phyloP scores from a whole-genome alignment of 2,329 filamentous ascomycete genomes.

The Penicillium sp. region DNA sequence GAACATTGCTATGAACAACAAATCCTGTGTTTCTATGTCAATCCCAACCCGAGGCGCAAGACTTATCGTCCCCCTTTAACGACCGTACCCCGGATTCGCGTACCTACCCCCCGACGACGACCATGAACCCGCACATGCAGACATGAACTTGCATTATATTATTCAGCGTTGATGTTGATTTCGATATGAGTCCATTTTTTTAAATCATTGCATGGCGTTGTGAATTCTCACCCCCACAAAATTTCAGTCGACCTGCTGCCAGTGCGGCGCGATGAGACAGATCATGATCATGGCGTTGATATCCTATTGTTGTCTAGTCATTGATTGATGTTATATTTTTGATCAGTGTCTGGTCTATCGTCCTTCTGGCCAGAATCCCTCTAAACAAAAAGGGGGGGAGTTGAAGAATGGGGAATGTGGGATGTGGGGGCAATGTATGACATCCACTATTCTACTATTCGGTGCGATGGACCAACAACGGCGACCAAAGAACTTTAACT shows the following conservation, averaged over 20 bases:
- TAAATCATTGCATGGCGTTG: not conserved
- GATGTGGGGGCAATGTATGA: not conserved
- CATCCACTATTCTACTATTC: constrained; percentile 4
- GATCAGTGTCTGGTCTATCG: not conserved
- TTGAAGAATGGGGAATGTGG: not conserved
- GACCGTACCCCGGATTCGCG: constrained; percentile 2
- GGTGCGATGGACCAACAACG: constrained; percentile 7
- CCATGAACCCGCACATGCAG: not conserved
- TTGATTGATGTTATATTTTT: not conserved
- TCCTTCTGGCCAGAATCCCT: not conserved
- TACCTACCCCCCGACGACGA: constrained; percentile 1
- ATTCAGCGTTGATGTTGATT: not conserved
- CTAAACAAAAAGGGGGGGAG: not conserved
- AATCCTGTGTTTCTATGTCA: constrained; percentile 35
- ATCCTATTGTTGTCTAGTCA: not conserved
- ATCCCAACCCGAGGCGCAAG: constrained; percentile 21
- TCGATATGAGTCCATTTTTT: not conserved
- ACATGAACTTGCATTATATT: not conserved
- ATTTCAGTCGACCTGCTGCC: not conserved
- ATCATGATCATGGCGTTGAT: not conserved
- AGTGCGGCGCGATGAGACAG: not conserved
- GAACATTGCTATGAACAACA: constrained; percentile 34
- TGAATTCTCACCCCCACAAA: not conserved
- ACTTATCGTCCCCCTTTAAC: not conserved
- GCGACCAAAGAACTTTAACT: not conserved